Percentiles rank a stretch among this genome's conserved stretches.
Evolutionary conservation across 306 rosid species (phyloP).

Genomic region (Sindora glabra): DNA sequence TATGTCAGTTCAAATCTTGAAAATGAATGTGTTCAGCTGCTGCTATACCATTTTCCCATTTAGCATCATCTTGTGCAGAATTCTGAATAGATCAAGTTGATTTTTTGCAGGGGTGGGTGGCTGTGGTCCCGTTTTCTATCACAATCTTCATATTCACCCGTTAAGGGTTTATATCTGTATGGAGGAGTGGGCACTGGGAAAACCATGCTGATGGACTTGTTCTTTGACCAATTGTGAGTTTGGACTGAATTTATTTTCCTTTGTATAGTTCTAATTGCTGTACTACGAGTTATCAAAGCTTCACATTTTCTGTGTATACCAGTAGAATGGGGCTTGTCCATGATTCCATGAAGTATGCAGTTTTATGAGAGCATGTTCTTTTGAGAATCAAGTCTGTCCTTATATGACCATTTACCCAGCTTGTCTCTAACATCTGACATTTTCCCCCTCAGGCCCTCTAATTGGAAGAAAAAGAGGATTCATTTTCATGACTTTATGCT

Average conservation of each 20-base stretch:
- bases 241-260: slow-evolving; percentile 5
- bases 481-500: slow-evolving; percentile 98
- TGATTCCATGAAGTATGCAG: no score
- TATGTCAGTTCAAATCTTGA: slow-evolving; percentile 20
- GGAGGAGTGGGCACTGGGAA: slow-evolving; percentile 99
- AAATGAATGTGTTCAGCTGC: not conserved
- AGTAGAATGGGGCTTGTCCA: slow-evolving; percentile 3
- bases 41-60: no score
- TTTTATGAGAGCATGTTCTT: slow-evolving; percentile 9
- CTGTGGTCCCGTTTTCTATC: slow-evolving; percentile 90
- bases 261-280: not conserved
- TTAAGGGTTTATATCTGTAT: slow-evolving; percentile 83
- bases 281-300: not conserved
- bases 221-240: slow-evolving; percentile 84
- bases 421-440: slow-evolving; percentile 12
- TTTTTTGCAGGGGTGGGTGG: slow-evolving; percentile 69
- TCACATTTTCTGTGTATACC: slow-evolving; percentile 5
- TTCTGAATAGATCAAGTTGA: slow-evolving; percentile 1
- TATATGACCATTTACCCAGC: not conserved
- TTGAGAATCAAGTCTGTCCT: slow-evolving; percentile 8
- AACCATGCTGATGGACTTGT: slow-evolving; percentile 98
- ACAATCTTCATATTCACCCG: slow-evolving; percentile 70
- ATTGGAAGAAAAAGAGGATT: slow-evolving; percentile 88
- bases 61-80: no score
- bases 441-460: slow-evolving; percentile 52